These are phyloP conservation scores for Naegleria lovaniensis DNA, from an alignment of 208 protist genomes.

Conservation along the genomic window DNA sequence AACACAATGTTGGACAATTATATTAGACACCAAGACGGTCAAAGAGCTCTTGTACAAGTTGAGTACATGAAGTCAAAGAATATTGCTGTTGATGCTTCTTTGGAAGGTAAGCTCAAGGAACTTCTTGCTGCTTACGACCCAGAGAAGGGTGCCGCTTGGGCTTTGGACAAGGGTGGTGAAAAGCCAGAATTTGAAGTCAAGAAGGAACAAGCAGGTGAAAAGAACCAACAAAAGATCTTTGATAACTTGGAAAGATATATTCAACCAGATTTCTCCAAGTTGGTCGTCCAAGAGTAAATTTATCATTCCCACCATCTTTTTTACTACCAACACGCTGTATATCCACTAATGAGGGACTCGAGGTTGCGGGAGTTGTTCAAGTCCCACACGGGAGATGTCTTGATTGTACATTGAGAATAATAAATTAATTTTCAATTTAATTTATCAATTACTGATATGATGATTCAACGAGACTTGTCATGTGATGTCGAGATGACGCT, in stretches of 20 bases:
- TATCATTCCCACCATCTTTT: background rate
- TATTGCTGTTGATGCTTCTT: background rate
- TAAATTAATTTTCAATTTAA: too few relatives aligned
- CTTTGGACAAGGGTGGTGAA: background rate
- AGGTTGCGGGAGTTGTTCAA: background rate
- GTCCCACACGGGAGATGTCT: too few relatives aligned
- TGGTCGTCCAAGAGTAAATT: constrained; percentile 17
- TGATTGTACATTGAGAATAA: too few relatives aligned
- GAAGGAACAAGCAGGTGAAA: background rate
- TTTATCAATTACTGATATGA: too few relatives aligned
- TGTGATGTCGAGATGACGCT: too few relatives aligned
- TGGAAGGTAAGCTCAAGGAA: background rate
- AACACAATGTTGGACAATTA: background rate
- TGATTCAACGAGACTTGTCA: too few relatives aligned
- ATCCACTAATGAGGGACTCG: background rate
- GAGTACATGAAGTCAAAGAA: background rate
- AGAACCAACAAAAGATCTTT: background rate
- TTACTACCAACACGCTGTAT: background rate
- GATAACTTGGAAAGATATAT: constrained; percentile 5
- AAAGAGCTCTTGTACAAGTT: background rate
- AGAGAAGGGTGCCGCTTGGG: background rate
- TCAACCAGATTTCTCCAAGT: background rate
- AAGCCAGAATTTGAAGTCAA: background rate
- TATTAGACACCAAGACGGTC: background rate
- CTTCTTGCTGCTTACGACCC: background rate